These are phyloP conservation scores for Metschnikowia rubicola DNA, from an alignment of 805 yeast genomes.

Conservation along the genomic window DNA sequence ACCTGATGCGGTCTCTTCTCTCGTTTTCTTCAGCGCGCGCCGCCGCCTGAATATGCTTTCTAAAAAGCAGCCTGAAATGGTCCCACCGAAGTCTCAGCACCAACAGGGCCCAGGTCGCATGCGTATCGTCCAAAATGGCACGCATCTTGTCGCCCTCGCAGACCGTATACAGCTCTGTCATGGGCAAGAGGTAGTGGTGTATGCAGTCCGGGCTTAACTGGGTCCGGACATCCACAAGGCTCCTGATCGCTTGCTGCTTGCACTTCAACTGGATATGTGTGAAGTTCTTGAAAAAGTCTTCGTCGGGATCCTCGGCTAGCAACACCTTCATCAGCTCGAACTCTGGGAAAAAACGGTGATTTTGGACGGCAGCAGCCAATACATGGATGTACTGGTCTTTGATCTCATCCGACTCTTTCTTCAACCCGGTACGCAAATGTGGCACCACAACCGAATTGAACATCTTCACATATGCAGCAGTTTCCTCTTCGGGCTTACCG, in stretches of 20 bases:
- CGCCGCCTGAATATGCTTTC: slow-evolving; percentile 57
- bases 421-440: slow-evolving; percentile 60
- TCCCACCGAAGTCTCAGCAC: slow-evolving; percentile 64
- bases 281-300: slow-evolving; percentile 73
- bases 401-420: slow-evolving; percentile 54
- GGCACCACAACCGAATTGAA: slow-evolving; percentile 62
- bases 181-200: slow-evolving; percentile 78
- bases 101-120: slow-evolving; percentile 57
- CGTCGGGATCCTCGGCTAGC: slow-evolving; percentile 68
- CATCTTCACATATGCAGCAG: slow-evolving; percentile 31
- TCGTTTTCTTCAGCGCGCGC: slow-evolving; percentile 34
- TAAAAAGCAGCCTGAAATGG: slow-evolving; percentile 72
- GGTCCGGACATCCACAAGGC: slow-evolving; percentile 49
- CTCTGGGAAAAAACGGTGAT: slow-evolving; percentile 43
- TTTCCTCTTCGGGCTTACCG: slow-evolving; percentile 20
- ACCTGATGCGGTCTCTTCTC: slow-evolving; percentile 54
- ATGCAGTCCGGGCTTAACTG: slow-evolving; percentile 54
- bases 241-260: slow-evolving; percentile 77
- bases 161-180: slow-evolving; percentile 75
- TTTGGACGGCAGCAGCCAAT: slow-evolving; percentile 57
- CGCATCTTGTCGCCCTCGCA: slow-evolving; percentile 54
- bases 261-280: slow-evolving; percentile 81
- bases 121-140: slow-evolving; percentile 63
- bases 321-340: slow-evolving; percentile 66
- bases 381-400: slow-evolving; percentile 70